Percentiles rank a stretch among this genome's conserved stretches.
Evolutionary conservation across 2,329 filamentous ascomycete species (phyloP).

Genomic region (Fusarium sp.): DNA sequence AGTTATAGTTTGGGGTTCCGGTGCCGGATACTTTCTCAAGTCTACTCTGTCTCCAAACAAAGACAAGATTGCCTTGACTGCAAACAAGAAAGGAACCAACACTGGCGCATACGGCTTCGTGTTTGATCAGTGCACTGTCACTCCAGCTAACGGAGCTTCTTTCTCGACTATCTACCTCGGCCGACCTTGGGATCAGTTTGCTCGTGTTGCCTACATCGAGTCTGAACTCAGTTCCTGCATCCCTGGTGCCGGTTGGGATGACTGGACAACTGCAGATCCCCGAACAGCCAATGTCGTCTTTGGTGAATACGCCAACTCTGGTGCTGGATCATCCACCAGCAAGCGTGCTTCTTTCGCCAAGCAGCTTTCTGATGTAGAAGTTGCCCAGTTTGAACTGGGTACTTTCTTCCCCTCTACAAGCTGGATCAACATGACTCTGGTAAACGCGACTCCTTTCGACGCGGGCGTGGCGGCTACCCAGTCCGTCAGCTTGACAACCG

Average conservation of each 20-base stretch:
- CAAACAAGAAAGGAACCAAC: constrained; percentile 56
- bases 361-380: constrained; percentile 13
- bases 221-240: constrained; percentile 33
- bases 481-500: constrained; percentile 26
- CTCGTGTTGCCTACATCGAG: constrained; percentile 43
- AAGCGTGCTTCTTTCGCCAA: constrained; percentile 42
- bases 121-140: constrained; percentile 52
- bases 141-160: constrained; percentile 44
- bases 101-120: constrained; percentile 54
- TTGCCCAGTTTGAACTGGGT: constrained; percentile 36
- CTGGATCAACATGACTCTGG: constrained; percentile 44
- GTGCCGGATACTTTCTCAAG: constrained; percentile 59
- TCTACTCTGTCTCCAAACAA: constrained; percentile 51
- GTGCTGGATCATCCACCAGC: constrained; percentile 34
- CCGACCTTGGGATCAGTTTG: constrained; percentile 42
- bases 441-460: constrained; percentile 40
- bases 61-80: constrained; percentile 50
- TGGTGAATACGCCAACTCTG: constrained; percentile 40
- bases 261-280: constrained; percentile 42
- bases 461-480: constrained; percentile 25
- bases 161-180: constrained; percentile 43
- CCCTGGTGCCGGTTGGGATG: constrained; percentile 36
- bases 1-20: constrained; percentile 53
- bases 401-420: constrained; percentile 39
- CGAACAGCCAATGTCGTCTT: constrained; percentile 41